Base-by-base conservation (phyloP, 2,329 filamentous ascomycete genomes). In the Cladobotryum mycophilum region DNA sequence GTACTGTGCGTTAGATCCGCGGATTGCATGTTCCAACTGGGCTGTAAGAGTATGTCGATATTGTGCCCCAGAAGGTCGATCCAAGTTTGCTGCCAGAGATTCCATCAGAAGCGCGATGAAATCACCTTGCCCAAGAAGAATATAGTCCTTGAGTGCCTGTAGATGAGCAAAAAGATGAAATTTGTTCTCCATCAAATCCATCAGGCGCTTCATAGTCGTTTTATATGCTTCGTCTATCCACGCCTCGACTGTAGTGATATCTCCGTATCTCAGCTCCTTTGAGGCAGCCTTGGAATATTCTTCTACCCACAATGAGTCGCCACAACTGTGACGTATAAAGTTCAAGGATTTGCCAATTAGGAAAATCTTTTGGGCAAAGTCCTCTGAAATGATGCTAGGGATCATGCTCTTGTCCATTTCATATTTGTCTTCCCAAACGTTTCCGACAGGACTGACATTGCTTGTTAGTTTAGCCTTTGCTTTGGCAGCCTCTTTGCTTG, bases 181-280 rank as follows among this genome's bases (percentile, higher is more conserved):
- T 62, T 96, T 97, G 59, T 85, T 85, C 47, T 86, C 88, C 92
- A 99, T 96, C 49, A 99, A 80, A 63, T 91, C 80, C 61, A 96
- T 95, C 25, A 97, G 77, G 13, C 92, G 86, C 51, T 89, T 89
- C 92, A 99, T 99, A 5, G 95, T 97, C 0, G 89, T 93, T 68
- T 95, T 96, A 73, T 99, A 96, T 2, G 95, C 93, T 60, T 96
- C 89, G 60, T 96, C 93, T 60, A 99, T 99, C 69, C 89, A 96
- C 1, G 84, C 82, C 65, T 96, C 91, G 1, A 99, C 78, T 1
- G 86, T 95, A 0, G 89, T 89, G 7, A 91, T 96, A 67, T 97
- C 92, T 46, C 91, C 91, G 64, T 99, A 97, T 45, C 83, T 82
- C 34, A 99, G 77, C 68, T 96, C 89, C 68, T 93, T 95, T 9